These are phyloP conservation scores for Pyrenochaeta sp. DNA, from an alignment of 2,329 filamentous ascomycete genomes.

Conservation along the genomic window DNA sequence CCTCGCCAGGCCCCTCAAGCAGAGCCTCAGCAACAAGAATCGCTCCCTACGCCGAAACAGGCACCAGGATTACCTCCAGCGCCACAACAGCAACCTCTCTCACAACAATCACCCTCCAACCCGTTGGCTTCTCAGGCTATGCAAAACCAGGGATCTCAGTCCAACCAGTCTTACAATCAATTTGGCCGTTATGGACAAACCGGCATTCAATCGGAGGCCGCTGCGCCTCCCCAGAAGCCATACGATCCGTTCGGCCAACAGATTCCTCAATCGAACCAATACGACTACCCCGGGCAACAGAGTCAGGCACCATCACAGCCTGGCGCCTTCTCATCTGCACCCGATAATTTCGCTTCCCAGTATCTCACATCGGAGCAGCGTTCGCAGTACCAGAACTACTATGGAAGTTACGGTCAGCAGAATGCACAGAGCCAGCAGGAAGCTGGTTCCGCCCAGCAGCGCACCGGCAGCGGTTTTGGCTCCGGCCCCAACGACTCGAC, in stretches of 20 bases:
- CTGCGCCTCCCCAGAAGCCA: conserved; percentile 75
- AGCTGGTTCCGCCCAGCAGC: conserved; percentile 73
- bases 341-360: conserved; percentile 76
- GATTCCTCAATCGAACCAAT: conserved; percentile 58
- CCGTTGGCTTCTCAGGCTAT: conserved; percentile 64
- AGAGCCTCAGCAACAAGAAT: conserved; percentile 51
- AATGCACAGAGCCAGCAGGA: conserved; percentile 71
- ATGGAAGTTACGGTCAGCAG: conserved; percentile 64
- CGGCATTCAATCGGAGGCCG: conserved; percentile 66
- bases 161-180: conserved; percentile 63
- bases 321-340: conserved; percentile 75
- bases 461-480: conserved; percentile 79
- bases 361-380: conserved; percentile 84
- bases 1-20: conserved; percentile 55
- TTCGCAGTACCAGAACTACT: conserved; percentile 75
- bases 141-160: conserved; percentile 58
- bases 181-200: conserved; percentile 75
- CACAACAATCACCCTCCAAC: conserved; percentile 55
- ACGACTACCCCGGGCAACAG: conserved; percentile 59
- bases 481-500: conserved; percentile 66
- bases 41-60: conserved; percentile 63
- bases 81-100: conserved; percentile 59
- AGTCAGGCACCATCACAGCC: conserved; percentile 68
- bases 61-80: conserved; percentile 70
- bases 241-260: conserved; percentile 89